Percentiles rank a stretch among this genome's conserved stretches.
Evolutionary conservation across 441 rosid species (phyloP).

Genomic region (Pelargonium citronellum): DNA sequence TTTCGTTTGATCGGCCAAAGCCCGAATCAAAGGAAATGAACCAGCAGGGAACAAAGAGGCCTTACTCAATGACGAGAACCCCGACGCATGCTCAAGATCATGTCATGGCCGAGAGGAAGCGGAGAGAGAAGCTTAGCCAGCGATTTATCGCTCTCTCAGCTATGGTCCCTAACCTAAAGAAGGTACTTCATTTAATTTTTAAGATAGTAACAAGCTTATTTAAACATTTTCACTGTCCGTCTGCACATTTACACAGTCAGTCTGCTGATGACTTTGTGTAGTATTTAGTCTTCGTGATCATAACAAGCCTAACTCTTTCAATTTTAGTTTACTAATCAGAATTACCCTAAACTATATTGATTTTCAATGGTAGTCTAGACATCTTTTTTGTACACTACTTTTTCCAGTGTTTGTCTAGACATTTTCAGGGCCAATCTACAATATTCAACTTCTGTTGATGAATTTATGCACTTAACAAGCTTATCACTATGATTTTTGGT

Average conservation of each 20-base stretch:
- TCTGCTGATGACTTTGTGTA: neutral
- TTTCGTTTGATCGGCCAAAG: conserved; percentile 13
- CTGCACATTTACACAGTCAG: too few relatives aligned
- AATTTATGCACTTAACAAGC: too few relatives aligned
- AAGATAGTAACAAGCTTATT: too few relatives aligned
- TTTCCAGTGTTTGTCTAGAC: too few relatives aligned
- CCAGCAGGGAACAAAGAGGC: conserved; percentile 26
- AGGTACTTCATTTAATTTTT: conserved; percentile 28
- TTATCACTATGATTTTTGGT: too few relatives aligned
- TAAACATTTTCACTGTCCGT: too few relatives aligned
- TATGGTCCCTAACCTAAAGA: conserved; percentile 65
- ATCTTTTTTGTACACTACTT: too few relatives aligned
- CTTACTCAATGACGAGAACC: conserved; percentile 25
- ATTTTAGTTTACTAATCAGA: neutral
- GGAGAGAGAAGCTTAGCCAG: conserved; percentile 69
- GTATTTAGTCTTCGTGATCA: neutral
- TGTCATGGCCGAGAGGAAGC: conserved; percentile 59
- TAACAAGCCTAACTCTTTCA: neutral
- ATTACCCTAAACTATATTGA: neutral
- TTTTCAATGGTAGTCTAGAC: too few relatives aligned
- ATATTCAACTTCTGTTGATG: too few relatives aligned
- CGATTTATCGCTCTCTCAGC: conserved; percentile 72
- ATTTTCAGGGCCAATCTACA: too few relatives aligned
- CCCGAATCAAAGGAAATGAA: conserved; percentile 23
- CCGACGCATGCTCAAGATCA: conserved; percentile 57